Evolutionary conservation across 768 basidiomycete species (phyloP).

Genomic region (Rickenella mellea): DNA sequence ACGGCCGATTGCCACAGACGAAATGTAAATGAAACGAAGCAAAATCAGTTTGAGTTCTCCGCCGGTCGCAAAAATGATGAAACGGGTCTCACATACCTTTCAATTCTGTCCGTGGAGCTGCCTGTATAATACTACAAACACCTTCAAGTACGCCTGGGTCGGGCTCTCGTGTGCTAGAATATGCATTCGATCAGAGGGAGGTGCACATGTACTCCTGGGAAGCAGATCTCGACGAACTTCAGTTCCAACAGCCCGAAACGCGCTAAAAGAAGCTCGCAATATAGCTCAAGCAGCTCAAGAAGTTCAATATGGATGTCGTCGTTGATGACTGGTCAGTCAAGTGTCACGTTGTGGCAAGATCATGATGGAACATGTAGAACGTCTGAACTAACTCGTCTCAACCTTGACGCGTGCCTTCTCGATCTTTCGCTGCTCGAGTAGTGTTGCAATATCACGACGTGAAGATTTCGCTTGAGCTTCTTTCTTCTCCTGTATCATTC

Average conservation of each 20-base stretch:
- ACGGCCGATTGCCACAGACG: too few relatives aligned
- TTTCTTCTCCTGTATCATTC: slow-evolving; percentile 88
- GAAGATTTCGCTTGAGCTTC: slow-evolving; percentile 69
- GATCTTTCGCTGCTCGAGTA: slow-evolving; percentile 69
- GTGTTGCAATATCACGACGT: slow-evolving; percentile 71
- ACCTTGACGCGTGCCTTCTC: slow-evolving; percentile 83
- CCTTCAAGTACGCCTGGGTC: slow-evolving; percentile 84
- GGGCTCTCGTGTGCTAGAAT: slow-evolving; percentile 61
- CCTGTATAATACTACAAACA: slow-evolving; percentile 80
- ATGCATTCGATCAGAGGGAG: neutral
- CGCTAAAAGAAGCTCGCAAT: slow-evolving; percentile 88
- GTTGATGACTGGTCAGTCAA: slow-evolving; percentile 51
- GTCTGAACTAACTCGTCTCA: slow-evolving; percentile 56
- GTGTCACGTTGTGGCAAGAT: slow-evolving; percentile 4
- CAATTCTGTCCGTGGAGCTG: slow-evolving; percentile 84
- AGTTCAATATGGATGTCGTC: slow-evolving; percentile 83
- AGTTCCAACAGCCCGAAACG: slow-evolving; percentile 89
- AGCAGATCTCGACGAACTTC: slow-evolving; percentile 40
- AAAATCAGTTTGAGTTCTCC: too few relatives aligned
- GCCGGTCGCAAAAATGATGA: too few relatives aligned
- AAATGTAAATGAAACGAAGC: too few relatives aligned
- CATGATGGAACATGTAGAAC: slow-evolving; percentile 6
- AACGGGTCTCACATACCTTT: slow-evolving; percentile 58
- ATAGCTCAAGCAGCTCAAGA: slow-evolving; percentile 86
- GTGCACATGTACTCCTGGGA: neutral